A percentile compares a stretch with the other conserved stretches of the same genome.
Evolutionary conservation across 352 stramenopile genomes (phyloP).

Genomic region (Phytophthora pluvialis): DNA sequence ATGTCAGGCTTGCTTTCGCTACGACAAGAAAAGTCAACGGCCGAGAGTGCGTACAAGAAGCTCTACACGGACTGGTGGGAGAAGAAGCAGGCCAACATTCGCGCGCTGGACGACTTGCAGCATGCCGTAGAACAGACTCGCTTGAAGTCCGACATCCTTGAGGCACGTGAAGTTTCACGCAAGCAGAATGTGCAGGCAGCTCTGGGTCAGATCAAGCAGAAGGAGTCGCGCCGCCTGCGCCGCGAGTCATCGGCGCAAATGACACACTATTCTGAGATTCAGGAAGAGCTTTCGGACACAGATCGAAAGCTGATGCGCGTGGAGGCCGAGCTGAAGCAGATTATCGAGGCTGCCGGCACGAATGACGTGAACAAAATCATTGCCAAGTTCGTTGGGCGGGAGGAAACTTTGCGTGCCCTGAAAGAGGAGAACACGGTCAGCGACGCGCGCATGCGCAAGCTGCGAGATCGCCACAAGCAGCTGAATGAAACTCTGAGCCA

Average conservation of each 20-base stretch:
- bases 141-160: conserved; percentile 77
- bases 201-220: conserved; percentile 74
- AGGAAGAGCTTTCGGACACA: conserved; percentile 77
- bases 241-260: conserved; percentile 81
- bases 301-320: conserved; percentile 71
- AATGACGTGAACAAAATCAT: conserved; percentile 89
- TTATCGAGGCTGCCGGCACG: conserved; percentile 76
- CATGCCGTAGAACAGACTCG: conserved; percentile 78
- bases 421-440: conserved; percentile 82
- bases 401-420: conserved; percentile 73
- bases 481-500: conserved; percentile 70
- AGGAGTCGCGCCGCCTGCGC: conserved; percentile 70
- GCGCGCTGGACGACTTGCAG: conserved; percentile 75
- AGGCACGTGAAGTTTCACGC: conserved; percentile 74
- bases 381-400: conserved; percentile 68
- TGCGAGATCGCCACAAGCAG: conserved; percentile 80
- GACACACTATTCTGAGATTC: conserved; percentile 80
- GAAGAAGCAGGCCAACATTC: conserved; percentile 75
- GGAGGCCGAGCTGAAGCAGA: conserved; percentile 77
- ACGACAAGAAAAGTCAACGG: conserved; percentile 73
- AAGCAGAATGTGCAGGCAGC: conserved; percentile 79
- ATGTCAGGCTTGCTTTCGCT: conserved; percentile 59
- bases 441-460: conserved; percentile 77
- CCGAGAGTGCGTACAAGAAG: conserved; percentile 70
- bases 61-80: conserved; percentile 75